A percentile compares a stretch with the other conserved stretches of the same genome.
phyloP scores from a whole-genome alignment of 129 eudicot genomes.

The Ambrosia artemisiifolia region DNA sequence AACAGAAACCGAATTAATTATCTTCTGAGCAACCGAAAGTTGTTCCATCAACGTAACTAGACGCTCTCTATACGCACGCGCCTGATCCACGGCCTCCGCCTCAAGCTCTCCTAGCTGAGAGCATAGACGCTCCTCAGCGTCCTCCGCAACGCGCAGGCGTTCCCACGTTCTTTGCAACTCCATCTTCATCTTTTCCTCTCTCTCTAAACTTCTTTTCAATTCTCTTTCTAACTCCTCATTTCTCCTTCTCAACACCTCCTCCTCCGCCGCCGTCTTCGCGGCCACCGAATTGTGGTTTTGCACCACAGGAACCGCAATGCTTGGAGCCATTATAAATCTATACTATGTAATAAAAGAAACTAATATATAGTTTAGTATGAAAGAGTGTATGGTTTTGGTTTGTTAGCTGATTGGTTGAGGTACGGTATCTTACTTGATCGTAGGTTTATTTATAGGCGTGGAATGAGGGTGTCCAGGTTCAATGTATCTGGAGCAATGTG shows the following conservation, averaged over 20 bases:
- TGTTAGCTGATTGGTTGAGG: not conserved
- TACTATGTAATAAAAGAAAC: too few species aligned
- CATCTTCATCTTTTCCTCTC: conserved; percentile 64
- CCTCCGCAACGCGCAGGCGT: conserved; percentile 70
- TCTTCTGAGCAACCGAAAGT: conserved; percentile 49
- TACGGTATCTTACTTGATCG: not conserved
- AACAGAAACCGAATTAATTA: conserved; percentile 19
- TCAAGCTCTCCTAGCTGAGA: conserved; percentile 78
- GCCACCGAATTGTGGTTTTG: conserved; percentile 5
- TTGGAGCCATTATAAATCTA: conserved; percentile 8
- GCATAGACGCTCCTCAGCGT: conserved; percentile 81
- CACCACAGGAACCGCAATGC: not conserved
- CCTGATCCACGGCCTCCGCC: conserved; percentile 81
- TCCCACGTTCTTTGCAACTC: conserved; percentile 41
- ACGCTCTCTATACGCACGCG: conserved; percentile 44
- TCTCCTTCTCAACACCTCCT: conserved; percentile 45
- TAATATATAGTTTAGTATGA: not conserved
- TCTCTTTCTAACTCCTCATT: conserved; percentile 76
- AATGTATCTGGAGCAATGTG: conserved; percentile 9
- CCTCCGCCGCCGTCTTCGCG: conserved; percentile 15
- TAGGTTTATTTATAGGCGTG: conserved; percentile 9
- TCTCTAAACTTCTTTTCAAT: conserved; percentile 44
- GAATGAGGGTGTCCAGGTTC: conserved; percentile 25
- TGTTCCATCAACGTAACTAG: conserved; percentile 50
- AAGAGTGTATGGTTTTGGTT: not conserved